These are phyloP conservation scores for Licmophora abbreviata DNA, from an alignment of 108 stramenopile genomes.

Conservation along the genomic window DNA sequence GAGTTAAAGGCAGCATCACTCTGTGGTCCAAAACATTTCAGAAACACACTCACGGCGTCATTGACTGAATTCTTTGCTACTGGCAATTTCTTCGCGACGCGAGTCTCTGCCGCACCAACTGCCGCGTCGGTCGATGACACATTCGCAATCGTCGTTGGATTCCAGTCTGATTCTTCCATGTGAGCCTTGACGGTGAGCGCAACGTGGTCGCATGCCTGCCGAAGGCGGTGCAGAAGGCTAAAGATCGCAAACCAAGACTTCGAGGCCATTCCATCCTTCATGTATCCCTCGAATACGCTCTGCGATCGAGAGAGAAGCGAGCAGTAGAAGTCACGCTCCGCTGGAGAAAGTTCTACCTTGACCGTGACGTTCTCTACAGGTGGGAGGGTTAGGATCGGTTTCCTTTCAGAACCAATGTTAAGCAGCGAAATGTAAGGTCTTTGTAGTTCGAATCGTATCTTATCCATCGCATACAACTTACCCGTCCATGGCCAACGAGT, in stretches of 20 bases:
- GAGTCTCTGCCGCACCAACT: background rate
- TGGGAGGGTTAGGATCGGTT: conserved; percentile 66
- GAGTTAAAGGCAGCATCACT: too few species aligned
- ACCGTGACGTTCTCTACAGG: conserved; percentile 61
- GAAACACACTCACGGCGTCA: background rate
- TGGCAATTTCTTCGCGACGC: background rate
- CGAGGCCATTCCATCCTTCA: conserved; percentile 55
- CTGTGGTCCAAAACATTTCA: too few species aligned
- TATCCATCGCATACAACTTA: too few species aligned
- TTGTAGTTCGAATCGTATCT: too few species aligned
- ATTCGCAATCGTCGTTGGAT: background rate
- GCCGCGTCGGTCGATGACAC: background rate
- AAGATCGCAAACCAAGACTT: conserved; percentile 82
- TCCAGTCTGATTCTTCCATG: conserved; percentile 33
- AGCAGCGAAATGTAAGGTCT: too few species aligned
- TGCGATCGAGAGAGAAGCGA: conserved; percentile 56
- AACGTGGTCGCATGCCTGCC: conserved; percentile 79
- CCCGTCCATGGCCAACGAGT: conserved; percentile 58
- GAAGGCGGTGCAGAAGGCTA: conserved; percentile 62
- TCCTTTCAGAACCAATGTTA: conserved; percentile 17
- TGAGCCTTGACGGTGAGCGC: conserved; percentile 63
- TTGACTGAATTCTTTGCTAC: background rate
- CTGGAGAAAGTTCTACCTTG: conserved; percentile 38
- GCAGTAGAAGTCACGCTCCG: conserved; percentile 79
- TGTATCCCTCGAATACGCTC: conserved; percentile 64